A percentile compares a stretch with the other conserved stretches of the same genome.
Evolutionary conservation across 2,329 filamentous ascomycete genomes (phyloP).

Genomic region (Nemania sp.): DNA sequence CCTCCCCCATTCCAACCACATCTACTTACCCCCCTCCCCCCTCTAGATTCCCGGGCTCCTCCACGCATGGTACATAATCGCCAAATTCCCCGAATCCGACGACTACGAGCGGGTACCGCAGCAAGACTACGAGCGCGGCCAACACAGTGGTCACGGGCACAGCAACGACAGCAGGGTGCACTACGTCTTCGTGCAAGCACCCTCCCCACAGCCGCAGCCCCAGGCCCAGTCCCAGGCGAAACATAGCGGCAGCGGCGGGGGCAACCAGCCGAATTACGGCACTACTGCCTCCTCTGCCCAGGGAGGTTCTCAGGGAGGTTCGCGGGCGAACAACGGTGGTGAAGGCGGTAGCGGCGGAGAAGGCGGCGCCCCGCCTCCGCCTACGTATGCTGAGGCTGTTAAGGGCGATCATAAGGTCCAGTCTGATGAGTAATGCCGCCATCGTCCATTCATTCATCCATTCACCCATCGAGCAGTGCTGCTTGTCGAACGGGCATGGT

Average conservation of each 20-base stretch:
- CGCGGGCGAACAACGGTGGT: conserved; percentile 17
- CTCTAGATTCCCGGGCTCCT: conserved; percentile 77
- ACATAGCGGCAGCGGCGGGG: conserved; percentile 30
- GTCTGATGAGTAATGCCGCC: conserved; percentile 61
- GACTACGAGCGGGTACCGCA: conserved; percentile 69
- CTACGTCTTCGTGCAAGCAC: conserved; percentile 74
- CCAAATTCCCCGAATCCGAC: conserved; percentile 79
- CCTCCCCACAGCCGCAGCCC: conserved; percentile 35
- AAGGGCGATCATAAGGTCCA: conserved; percentile 92
- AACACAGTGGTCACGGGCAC: too few species aligned
- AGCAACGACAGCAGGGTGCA: conserved; percentile 39
- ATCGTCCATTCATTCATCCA: too few species aligned
- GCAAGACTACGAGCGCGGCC: conserved; percentile 54
- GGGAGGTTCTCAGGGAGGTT: conserved; percentile 32
- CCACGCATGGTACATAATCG: conserved; percentile 98
- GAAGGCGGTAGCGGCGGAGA: conserved; percentile 31
- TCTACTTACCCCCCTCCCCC: not conserved
- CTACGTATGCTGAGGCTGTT: conserved; percentile 88
- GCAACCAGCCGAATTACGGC: conserved; percentile 50
- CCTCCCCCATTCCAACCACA: conserved; percentile 11
- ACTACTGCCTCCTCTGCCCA: conserved; percentile 35
- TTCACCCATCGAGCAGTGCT: not conserved
- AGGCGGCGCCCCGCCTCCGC: conserved; percentile 56
- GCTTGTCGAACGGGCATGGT: not conserved
- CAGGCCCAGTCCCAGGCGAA: conserved; percentile 34